Conservation (phyloP, 225 moss, liverwort and hornwort species). For the Physcomitrellopsis africana region DNA sequence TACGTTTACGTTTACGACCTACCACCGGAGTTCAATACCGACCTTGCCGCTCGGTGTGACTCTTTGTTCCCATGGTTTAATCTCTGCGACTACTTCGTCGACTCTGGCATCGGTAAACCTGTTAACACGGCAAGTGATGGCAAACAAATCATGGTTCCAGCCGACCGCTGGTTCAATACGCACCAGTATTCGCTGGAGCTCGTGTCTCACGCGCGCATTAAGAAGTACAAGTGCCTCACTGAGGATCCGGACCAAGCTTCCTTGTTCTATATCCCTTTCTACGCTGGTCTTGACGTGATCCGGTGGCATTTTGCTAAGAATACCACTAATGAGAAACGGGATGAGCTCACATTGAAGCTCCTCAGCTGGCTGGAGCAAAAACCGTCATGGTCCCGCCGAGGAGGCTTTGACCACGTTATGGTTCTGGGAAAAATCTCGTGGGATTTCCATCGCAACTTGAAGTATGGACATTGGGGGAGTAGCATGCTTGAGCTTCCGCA, state of each 20-base stretch:
- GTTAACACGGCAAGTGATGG: conserved; percentile 42
- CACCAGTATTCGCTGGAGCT: conserved; percentile 84
- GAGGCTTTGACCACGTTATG: conserved; percentile 73
- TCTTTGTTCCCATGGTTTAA: conserved; percentile 59
- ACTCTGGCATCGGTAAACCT: conserved; percentile 62
- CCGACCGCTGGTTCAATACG: conserved; percentile 74
- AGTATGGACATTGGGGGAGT: conserved; percentile 59
- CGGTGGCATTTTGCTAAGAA: conserved; percentile 73
- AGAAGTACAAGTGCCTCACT: conserved; percentile 67
- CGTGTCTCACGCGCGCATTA: conserved; percentile 66
- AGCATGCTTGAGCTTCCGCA: conserved; percentile 54
- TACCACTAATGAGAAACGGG: conserved; percentile 46
- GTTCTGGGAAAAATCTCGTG: conserved; percentile 84
- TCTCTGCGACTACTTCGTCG: conserved; percentile 68
- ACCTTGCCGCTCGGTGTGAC: conserved; percentile 56
- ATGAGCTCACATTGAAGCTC: conserved; percentile 59
- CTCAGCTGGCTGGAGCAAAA: conserved; percentile 58
- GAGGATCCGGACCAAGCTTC: conserved; percentile 43
- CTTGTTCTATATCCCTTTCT: conserved; percentile 85
- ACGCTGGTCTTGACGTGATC: conserved; percentile 81
- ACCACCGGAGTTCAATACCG: conserved; percentile 68
- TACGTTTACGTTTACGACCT: conserved; percentile 66
- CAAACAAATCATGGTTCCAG: conserved; percentile 62
- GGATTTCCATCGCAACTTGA: conserved; percentile 64
- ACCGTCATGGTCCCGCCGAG: conserved; percentile 59